Evolutionary conservation across 352 stramenopile genomes (phyloP), one percentile per base, ranked within the genome.

Genomic region (Pythium aquatile): DNA sequence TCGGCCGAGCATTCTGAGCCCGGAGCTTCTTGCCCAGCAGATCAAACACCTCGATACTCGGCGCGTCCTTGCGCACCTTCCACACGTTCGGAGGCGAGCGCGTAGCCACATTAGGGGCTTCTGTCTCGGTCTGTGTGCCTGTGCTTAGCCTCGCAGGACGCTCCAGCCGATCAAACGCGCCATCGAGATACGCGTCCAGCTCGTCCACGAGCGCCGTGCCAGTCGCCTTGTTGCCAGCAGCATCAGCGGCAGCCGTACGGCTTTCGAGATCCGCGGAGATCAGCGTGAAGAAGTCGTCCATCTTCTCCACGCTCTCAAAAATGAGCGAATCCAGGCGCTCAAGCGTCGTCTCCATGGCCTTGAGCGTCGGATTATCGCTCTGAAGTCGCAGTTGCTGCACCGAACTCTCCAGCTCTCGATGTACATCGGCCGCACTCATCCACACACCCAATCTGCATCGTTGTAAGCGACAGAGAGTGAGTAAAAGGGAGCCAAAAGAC

Each of bases 261-360:
- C 17, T 48, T 13, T 40, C 53, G 4, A 61, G 32, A 28, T 61
- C n/a, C 17, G 55, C 32, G 14, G 20, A 39, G 32, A 61, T 55
- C 16, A 55, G 26, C 30, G 30, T 55, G 44, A 61, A 53, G 9
- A 68, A 11, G 26, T 58, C 58, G 40, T 64, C 55, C 24, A 57
- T 42, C 40, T 49, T 47, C 39, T 67, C 61, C n/a, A 67, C 26
- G 16, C 30, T 57, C 11, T 37, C 49, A 32, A 55, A 61, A 28
- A 67, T 40, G n/a, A 61, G 30, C n/a, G 54, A 54, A 24, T 67
- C 53, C 40, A 67, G 26, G 52, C 53, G 52, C 30, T 61, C 56
- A 20, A 57, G 16, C 8, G 57, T 42, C 14, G 9, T 14, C 33
- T 51, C 28, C 40, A 67, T 20, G 8, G 40, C 5, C 40, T 40